Percentiles rank a stretch among this genome's conserved stretches.
Evolutionary conservation across 768 basidiomycete species (phyloP).

Genomic region (Boletus tomentosulus): DNA sequence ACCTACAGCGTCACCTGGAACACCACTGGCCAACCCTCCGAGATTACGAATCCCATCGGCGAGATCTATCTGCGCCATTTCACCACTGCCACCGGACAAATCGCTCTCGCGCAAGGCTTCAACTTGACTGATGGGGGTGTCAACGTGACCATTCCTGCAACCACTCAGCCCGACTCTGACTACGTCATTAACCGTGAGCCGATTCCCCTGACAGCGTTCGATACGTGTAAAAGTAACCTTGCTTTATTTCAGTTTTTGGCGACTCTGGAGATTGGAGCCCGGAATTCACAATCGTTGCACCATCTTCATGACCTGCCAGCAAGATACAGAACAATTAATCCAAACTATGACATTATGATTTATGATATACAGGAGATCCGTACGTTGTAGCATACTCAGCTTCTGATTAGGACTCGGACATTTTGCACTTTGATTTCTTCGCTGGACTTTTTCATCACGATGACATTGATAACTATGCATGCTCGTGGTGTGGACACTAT

Average conservation of each 20-base stretch:
- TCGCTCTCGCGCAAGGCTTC: slow-evolving; percentile 39
- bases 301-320: slow-evolving; percentile 9
- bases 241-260: slow-evolving; percentile 40
- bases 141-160: slow-evolving; percentile 37
- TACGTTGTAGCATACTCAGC: not conserved
- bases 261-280: slow-evolving; percentile 50
- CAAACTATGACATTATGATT: not conserved
- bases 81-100: slow-evolving; percentile 15
- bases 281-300: slow-evolving; percentile 39
- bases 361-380: not conserved
- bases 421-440: not conserved
- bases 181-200: slow-evolving; percentile 45
- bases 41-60: slow-evolving; percentile 47
- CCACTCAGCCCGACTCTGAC: slow-evolving; percentile 32
- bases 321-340: not conserved
- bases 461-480: too few relatives aligned
- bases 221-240: too few relatives aligned
- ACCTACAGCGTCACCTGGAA: slow-evolving; percentile 46
- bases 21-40: slow-evolving; percentile 35
- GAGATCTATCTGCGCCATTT: slow-evolving; percentile 39
- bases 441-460: too few relatives aligned
- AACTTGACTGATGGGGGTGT: slow-evolving; percentile 32
- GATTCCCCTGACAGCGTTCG: too few relatives aligned
- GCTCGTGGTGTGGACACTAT: too few relatives aligned
- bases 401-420: not conserved